Evolutionary conservation across 306 rosid species (phyloP), one percentile per base, ranked within the genome.

Genomic region (Cucumis melo): DNA sequence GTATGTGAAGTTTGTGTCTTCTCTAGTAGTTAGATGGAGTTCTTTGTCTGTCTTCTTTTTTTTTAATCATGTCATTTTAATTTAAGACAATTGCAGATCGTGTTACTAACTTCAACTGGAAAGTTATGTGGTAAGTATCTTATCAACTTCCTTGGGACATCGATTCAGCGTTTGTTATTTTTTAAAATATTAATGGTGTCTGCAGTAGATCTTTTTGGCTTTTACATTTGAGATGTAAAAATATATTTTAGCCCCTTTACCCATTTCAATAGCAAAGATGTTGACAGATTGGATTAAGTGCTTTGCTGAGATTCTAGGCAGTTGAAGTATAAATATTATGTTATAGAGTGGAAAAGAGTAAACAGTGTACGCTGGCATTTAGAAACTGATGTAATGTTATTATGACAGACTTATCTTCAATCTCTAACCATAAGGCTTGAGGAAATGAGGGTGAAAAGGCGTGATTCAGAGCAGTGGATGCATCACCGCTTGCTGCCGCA

Each of bases 391-490:
- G 36, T 78, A 83, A 72, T 79, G 78, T 78, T 81, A 46, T 82
- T 75, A 57, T 83, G 77, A 78, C 96, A 94, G 97, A 92, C 99
- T 51, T 94, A 94, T 83, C 99, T 94, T 80, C 99, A 94, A 76
- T 94, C 99, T 70, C 97, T 94, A 74, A 94, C 99, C 32, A 91
- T 90, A 76, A 86, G 99, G 84, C 99, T 94, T 0, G 99, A 92
- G 89, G 99, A 94, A 83, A 94, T 92, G 99, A 94, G 99, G 77
- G 93, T 94, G 74, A 94, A 94, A 87, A 90, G 95, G 85, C 95
- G 96, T 13, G 99, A 94, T 83, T 94, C 99, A 73, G 99, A 94
- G 79, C 99, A 94, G 86, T 94, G 99, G 99, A 94, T 94, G 99
- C 99, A 89, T 79, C 99, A 94, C 71, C 97, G 99, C 74, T 83